These are phyloP conservation scores for Lentinula sp. DNA, from an alignment of 768 basidiomycete species.

Conservation along the genomic window DNA sequence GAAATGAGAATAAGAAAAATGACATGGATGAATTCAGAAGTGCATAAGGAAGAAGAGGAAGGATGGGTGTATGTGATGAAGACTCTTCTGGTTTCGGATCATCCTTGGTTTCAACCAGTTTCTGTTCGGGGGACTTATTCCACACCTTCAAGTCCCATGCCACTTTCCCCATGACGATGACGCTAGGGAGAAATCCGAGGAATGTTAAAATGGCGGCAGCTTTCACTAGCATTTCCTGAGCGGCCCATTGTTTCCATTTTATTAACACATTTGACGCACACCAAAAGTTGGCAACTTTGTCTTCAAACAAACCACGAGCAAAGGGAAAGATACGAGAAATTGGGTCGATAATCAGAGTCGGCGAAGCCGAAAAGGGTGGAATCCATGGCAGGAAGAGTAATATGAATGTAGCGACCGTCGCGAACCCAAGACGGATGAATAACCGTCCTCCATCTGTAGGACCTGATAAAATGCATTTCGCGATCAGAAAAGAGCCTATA, in stretches of 20 bases:
- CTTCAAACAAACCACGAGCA: constrained; percentile 84
- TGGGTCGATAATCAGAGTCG: constrained; percentile 47
- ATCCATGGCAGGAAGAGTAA: constrained; percentile 79
- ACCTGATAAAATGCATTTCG: constrained; percentile 86
- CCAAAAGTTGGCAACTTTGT: constrained; percentile 98
- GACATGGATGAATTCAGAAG: constrained; percentile 79
- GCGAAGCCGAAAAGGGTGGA: constrained; percentile 52
- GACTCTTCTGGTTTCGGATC: neutral
- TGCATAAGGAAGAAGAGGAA: constrained; percentile 73
- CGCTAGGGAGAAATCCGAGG: constrained; percentile 63
- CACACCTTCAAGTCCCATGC: constrained; percentile 24
- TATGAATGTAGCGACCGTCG: constrained; percentile 57
- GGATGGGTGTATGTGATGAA: constrained; percentile 34
- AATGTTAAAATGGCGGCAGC: constrained; percentile 63
- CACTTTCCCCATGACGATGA: constrained; percentile 35
- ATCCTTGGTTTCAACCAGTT: neutral
- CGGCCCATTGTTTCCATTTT: constrained; percentile 70
- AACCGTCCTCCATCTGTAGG: constrained; percentile 42
- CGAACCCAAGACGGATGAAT: constrained; percentile 60
- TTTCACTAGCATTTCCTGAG: constrained; percentile 46
- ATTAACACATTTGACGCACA: constrained; percentile 85
- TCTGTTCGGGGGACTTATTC: neutral
- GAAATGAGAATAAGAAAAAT: constrained; percentile 95
- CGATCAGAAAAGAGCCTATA: constrained; percentile 84
- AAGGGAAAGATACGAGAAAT: constrained; percentile 88